phyloP scores from a whole-genome alignment of 164 flowering plant genomes.

The Buxus sempervirens region DNA sequence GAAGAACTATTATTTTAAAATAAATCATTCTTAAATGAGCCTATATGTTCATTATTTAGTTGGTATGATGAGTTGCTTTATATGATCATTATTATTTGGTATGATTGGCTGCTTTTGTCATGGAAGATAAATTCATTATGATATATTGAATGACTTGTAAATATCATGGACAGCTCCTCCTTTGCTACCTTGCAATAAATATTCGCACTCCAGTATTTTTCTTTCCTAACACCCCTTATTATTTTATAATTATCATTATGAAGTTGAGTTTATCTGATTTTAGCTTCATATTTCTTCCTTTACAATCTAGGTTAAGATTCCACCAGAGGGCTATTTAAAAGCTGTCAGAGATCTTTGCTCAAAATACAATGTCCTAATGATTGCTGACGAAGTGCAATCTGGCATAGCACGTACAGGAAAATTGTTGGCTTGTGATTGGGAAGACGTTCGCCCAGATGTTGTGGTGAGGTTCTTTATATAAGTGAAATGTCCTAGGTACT shows the following conservation, averaged over 20 bases:
- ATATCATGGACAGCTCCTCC: not conserved
- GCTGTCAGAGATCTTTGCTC: constrained; percentile 85
- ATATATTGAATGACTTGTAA: not conserved
- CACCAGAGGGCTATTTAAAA: constrained; percentile 89
- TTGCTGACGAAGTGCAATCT: constrained; percentile 97
- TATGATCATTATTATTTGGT: not conserved
- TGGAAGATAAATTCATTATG: not conserved
- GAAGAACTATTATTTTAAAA: no score
- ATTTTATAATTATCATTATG: no score
- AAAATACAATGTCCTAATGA: constrained; percentile 78
- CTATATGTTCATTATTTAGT: not conserved
- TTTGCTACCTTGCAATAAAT: no score
- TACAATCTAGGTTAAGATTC: constrained; percentile 65
- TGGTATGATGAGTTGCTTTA: not conserved
- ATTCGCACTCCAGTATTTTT: no score
- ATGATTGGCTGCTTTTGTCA: not conserved
- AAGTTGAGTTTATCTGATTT: not conserved
- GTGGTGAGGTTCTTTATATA: constrained; percentile 50
- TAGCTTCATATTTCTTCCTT: not conserved
- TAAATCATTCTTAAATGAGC: not conserved
- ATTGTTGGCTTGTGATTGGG: constrained; percentile 98
- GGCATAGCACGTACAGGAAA: constrained; percentile 90
- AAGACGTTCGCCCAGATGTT: constrained; percentile 85
- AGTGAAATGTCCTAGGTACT: not conserved
- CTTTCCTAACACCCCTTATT: no score